Conservation (phyloP, 352 stramenopile genomes). For the Albugo candida region DNA sequence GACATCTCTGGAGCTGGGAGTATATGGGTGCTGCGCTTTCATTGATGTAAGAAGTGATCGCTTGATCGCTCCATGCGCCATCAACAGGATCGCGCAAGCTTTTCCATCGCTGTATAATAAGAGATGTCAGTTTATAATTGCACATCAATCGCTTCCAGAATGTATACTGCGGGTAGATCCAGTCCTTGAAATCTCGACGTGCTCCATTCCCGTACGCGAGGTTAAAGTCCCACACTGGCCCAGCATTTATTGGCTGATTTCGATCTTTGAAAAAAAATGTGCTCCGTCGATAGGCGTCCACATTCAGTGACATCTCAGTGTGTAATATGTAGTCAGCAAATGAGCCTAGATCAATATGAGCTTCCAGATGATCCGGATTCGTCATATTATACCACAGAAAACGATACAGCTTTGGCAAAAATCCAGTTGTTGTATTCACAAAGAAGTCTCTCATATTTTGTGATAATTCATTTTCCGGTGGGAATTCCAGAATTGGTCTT, state of each 20-base stretch:
- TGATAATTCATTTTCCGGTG: constrained; percentile 17
- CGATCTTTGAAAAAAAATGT: constrained; percentile 60
- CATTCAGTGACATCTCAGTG: constrained; percentile 38
- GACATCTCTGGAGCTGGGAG: constrained; percentile 34
- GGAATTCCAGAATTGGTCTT: constrained; percentile 26
- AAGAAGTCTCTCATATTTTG: constrained; percentile 50
- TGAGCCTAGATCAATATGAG: constrained; percentile 37
- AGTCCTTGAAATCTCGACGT: constrained; percentile 14
- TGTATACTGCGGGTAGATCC: constrained; percentile 28
- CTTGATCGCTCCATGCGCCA: constrained; percentile 27
- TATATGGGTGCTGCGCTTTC: constrained; percentile 19
- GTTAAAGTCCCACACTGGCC: constrained; percentile 53
- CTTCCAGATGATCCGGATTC: constrained; percentile 19
- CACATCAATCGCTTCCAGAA: constrained; percentile 56
- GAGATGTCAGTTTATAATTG: constrained; percentile 49
- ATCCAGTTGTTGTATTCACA: constrained; percentile 21
- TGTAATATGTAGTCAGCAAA: constrained; percentile 59
- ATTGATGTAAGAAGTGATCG: constrained; percentile 33
- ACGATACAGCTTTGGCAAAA: constrained; percentile 30
- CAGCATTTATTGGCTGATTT: constrained; percentile 35
- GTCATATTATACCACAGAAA: constrained; percentile 49
- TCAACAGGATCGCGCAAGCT: constrained; percentile 18
- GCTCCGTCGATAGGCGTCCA: constrained; percentile 36
- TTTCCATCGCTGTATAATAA: constrained; percentile 62
- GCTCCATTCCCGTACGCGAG: constrained; percentile 28